Conservation (phyloP, 768 basidiomycete genomes). For the Pleurotus cornucopiae region DNA sequence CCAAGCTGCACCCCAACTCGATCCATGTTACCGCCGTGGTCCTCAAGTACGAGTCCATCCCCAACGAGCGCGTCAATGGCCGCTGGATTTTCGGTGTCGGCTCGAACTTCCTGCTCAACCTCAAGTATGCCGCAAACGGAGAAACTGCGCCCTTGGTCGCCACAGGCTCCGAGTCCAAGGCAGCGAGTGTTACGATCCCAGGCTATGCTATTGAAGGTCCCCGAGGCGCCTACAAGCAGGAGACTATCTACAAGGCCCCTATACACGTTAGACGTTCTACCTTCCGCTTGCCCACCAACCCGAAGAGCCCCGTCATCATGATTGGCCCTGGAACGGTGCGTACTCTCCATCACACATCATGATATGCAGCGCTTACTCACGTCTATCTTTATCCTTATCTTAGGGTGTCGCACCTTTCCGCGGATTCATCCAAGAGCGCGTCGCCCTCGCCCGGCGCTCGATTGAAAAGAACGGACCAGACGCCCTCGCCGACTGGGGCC, state of each 20-base stretch:
- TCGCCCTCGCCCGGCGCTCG: slow-evolving; percentile 91
- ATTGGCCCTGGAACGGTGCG: slow-evolving; percentile 96
- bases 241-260: slow-evolving; percentile 76
- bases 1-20: slow-evolving; percentile 82
- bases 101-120: slow-evolving; percentile 92
- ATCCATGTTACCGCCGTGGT: slow-evolving; percentile 97
- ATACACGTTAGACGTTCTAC: slow-evolving; percentile 95
- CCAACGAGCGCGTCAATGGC: slow-evolving; percentile 43
- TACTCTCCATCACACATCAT: slow-evolving; percentile 13
- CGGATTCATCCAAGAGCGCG: slow-evolving; percentile 96
- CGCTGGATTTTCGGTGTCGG: slow-evolving; percentile 87
- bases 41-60: slow-evolving; percentile 80
- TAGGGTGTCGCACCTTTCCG: slow-evolving; percentile 99
- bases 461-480: slow-evolving; percentile 94
- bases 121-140: slow-evolving; percentile 70
- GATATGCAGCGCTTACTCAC: slow-evolving; percentile 8
- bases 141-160: slow-evolving; percentile 46
- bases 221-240: slow-evolving; percentile 74
- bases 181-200: slow-evolving; percentile 46
- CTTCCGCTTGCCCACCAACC: slow-evolving; percentile 95
- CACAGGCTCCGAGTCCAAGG: slow-evolving; percentile 26
- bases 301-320: slow-evolving; percentile 99
- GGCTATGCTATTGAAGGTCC: slow-evolving; percentile 89
- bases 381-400: slow-evolving; percentile 5
- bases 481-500: slow-evolving; percentile 93